These are phyloP conservation scores for Nicotiana knightiana DNA, from an alignment of 257 asterid species.

Conservation along the genomic window DNA sequence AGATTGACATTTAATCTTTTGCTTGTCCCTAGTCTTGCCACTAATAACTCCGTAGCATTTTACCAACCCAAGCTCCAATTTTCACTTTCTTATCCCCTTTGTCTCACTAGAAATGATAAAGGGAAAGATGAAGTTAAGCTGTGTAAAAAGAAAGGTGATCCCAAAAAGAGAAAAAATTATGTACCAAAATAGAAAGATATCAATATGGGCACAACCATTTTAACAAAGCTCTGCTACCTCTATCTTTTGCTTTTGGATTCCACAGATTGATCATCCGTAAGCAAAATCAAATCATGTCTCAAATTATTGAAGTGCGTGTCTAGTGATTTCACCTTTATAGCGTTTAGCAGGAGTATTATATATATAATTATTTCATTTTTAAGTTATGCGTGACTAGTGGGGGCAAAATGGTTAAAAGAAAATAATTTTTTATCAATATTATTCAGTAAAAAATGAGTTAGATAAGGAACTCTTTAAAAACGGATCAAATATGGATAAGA, in stretches of 20 bases:
- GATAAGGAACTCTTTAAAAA: too few relatives aligned
- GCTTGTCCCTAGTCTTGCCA: not conserved
- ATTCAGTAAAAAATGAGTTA: too few relatives aligned
- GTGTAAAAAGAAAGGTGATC: not conserved
- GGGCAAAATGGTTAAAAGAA: too few relatives aligned
- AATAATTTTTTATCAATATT: too few relatives aligned
- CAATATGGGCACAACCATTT: constrained; percentile 6
- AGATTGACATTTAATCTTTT: not conserved
- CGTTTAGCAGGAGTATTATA: not conserved
- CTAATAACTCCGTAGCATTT: not conserved
- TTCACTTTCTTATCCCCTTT: not conserved
- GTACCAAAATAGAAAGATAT: constrained; percentile 3
- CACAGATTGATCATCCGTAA: not conserved
- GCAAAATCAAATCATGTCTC: constrained; percentile 5
- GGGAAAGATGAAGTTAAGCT: not conserved
- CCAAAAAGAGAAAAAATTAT: not conserved
- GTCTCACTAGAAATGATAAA: not conserved
- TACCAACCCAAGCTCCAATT: not conserved
- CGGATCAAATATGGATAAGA: too few relatives aligned
- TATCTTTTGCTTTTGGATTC: constrained; percentile 5
- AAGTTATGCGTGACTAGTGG: not conserved
- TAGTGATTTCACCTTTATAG: not conserved
- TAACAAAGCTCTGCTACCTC: not conserved
- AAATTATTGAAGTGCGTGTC: not conserved
- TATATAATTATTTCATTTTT: not conserved